Evolutionary conservation across 1,139 yeast species (phyloP).

Genomic region (Lizanozyma gosingica): DNA sequence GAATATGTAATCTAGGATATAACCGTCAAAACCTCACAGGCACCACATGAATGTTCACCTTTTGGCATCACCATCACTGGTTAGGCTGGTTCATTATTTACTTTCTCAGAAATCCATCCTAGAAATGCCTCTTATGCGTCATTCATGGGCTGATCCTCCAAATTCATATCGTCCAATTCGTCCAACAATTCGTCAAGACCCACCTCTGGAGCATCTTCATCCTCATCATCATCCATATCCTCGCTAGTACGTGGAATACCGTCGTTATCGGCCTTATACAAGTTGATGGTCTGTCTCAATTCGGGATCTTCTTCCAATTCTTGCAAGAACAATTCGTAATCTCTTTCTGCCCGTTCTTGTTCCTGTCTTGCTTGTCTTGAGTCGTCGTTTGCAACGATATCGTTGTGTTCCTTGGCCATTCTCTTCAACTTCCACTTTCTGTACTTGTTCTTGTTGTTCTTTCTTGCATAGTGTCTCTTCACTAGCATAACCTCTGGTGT

Average conservation of each 20-base stretch:
- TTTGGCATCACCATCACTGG: no score
- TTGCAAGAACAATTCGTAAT: constrained; percentile 91
- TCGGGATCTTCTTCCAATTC: constrained; percentile 97
- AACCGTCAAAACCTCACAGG: no score
- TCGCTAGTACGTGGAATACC: constrained; percentile 35
- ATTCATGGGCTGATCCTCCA: constrained; percentile 39
- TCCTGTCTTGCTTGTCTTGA: constrained; percentile 81
- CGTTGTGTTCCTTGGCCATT: constrained; percentile 94
- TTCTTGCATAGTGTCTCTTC: constrained; percentile 84
- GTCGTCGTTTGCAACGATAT: constrained; percentile 70
- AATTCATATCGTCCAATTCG: constrained; percentile 86
- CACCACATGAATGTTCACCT: no score
- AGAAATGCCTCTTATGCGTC: constrained; percentile 2
- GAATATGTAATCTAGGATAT: no score
- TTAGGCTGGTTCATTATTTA: no score
- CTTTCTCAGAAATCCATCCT: no score
- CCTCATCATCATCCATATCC: constrained; percentile 36
- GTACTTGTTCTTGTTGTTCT: constrained; percentile 65
- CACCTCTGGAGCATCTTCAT: constrained; percentile 69
- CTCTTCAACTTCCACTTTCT: constrained; percentile 95
- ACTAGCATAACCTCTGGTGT: constrained; percentile 88
- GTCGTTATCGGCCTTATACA: constrained; percentile 58
- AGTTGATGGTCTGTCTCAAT: constrained; percentile 80
- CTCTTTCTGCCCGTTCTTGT: constrained; percentile 87
- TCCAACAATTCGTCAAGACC: constrained; percentile 80